phyloP scores from a whole-genome alignment of 2,329 filamentous ascomycete genomes.

The Colletotrichum godetiae region DNA sequence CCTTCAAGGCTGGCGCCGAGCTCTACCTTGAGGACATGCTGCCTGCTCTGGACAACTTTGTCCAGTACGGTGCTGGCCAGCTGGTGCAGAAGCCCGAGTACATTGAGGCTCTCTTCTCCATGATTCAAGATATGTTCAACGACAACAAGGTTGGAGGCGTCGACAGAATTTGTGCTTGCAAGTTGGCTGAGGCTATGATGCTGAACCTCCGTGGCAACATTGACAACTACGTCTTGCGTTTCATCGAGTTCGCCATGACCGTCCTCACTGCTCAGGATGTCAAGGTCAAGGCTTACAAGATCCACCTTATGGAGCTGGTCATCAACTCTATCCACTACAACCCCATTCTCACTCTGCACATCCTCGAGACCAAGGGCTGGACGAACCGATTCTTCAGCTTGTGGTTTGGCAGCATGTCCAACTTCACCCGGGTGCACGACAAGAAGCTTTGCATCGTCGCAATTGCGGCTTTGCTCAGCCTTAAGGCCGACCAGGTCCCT shows the following conservation, averaged over 20 bases:
- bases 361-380: constrained; percentile 92
- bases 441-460: constrained; percentile 98
- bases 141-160: constrained; percentile 93
- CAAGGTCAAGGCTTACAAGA: constrained; percentile 92
- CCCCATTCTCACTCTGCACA: constrained; percentile 82
- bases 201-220: constrained; percentile 90
- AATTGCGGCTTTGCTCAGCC: constrained; percentile 84
- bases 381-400: constrained; percentile 99
- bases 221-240: constrained; percentile 88
- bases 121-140: constrained; percentile 95
- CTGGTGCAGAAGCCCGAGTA: constrained; percentile 88
- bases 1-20: constrained; percentile 97
- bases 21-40: constrained; percentile 99
- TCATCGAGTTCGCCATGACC: constrained; percentile 89
- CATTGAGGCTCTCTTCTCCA: constrained; percentile 87
- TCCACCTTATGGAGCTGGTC: constrained; percentile 98
- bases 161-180: constrained; percentile 96
- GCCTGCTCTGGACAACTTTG: constrained; percentile 96
- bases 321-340: constrained; percentile 99
- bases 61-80: constrained; percentile 87
- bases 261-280: constrained; percentile 80
- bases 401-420: constrained; percentile 97
- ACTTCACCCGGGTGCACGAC: constrained; percentile 93
- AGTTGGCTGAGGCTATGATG: constrained; percentile 97
- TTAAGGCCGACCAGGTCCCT: constrained; percentile 85